Conservation (phyloP, 805 yeast species). For the Wickerhamomyces ciferrii region DNA sequence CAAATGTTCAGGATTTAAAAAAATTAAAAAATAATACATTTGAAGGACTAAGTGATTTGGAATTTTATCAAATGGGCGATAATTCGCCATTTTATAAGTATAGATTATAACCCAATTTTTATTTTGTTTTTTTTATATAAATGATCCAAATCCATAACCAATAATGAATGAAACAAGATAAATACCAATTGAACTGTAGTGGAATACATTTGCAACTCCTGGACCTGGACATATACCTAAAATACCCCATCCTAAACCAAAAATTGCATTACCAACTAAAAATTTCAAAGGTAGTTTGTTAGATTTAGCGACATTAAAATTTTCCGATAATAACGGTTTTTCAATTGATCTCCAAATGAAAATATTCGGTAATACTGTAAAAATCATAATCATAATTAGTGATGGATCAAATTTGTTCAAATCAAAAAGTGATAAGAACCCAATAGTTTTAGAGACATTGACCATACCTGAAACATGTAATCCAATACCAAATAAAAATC, state of each 20-base stretch:
- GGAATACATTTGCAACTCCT: conserved; percentile 26
- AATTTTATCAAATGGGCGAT: conserved; percentile 36
- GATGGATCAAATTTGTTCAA: conserved; percentile 42
- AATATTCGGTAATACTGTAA: conserved; percentile 40
- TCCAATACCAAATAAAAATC: conserved; percentile 40
- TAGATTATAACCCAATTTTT: conserved; percentile 7
- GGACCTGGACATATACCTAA: conserved; percentile 53
- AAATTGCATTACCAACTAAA: conserved; percentile 36
- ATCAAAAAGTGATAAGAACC: conserved; percentile 35
- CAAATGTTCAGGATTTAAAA: conserved; percentile 21
- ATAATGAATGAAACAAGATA: background rate
- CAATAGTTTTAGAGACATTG: conserved; percentile 35
- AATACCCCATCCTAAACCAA: conserved; percentile 51
- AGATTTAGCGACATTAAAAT: conserved; percentile 21
- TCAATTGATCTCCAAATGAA: conserved; percentile 26
- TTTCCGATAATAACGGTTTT: conserved; percentile 15
- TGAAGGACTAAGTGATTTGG: conserved; percentile 21
- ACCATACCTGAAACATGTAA: conserved; percentile 43
- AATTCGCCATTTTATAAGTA: conserved; percentile 36
- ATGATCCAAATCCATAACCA: background rate
- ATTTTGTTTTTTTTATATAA: no score
- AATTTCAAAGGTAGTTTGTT: conserved; percentile 24
- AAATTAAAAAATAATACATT: conserved; percentile 26
- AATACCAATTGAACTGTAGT: conserved; percentile 1
- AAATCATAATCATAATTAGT: conserved; percentile 34